phyloP scores from a whole-genome alignment of 768 basidiomycete genomes.

The Russula olivacea region DNA sequence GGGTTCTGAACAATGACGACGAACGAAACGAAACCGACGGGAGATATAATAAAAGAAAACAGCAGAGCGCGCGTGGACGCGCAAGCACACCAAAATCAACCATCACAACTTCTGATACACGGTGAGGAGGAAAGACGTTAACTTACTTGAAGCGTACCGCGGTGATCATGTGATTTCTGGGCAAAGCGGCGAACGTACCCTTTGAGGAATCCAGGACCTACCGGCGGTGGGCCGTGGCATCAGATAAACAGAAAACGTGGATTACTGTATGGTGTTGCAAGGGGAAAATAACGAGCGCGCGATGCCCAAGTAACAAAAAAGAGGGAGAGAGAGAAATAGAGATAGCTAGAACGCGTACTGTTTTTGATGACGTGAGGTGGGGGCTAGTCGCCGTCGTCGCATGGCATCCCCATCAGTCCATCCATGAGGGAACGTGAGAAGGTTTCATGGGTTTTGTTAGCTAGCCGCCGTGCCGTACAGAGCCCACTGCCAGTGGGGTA shows the following conservation, averaged over 20 bases:
- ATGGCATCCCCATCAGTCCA: not conserved
- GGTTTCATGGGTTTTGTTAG: not conserved
- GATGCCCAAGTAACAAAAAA: too few relatives aligned
- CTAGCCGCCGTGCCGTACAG: too few relatives aligned
- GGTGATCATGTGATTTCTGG: constrained; percentile 87
- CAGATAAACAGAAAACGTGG: not conserved
- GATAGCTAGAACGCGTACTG: constrained; percentile 41
- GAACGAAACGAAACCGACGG: not conserved
- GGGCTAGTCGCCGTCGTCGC: constrained; percentile 45
- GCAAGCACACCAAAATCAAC: not conserved
- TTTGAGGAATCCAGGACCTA: constrained; percentile 80
- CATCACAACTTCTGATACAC: too few relatives aligned
- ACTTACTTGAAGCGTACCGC: constrained; percentile 76
- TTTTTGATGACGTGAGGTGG: constrained; percentile 70
- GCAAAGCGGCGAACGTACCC: constrained; percentile 88
- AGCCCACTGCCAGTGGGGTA: not conserved
- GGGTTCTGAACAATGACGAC: constrained; percentile 46
- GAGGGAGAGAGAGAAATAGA: not conserved
- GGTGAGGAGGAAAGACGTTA: not conserved
- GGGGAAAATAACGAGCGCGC: too few relatives aligned
- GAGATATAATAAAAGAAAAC: too few relatives aligned
- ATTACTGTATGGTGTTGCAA: too few relatives aligned
- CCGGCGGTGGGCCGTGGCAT: too few relatives aligned
- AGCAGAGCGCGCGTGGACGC: not conserved
- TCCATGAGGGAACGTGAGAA: too few relatives aligned